Conservation (phyloP, 2,329 filamentous ascomycete genomes). For the Teratosphaeria pseudoeucalypti region DNA sequence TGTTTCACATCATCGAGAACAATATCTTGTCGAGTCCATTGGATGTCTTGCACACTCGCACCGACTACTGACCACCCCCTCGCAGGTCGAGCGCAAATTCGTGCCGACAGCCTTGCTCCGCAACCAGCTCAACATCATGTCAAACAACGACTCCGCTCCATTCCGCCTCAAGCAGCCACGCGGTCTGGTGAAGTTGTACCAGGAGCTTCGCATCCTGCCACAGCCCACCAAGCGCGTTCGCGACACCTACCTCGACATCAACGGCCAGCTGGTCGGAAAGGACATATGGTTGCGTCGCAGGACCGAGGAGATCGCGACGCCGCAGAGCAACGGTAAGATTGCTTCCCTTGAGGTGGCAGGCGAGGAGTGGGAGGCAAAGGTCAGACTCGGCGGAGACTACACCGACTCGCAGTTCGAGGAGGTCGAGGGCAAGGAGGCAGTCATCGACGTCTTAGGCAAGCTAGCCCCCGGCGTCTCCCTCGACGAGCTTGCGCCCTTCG, state of each 20-base stretch:
- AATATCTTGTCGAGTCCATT: neutral
- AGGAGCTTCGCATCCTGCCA: neutral
- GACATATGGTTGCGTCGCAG: constrained; percentile 10
- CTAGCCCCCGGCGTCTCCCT: neutral
- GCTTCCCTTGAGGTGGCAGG: neutral
- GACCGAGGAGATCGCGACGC: neutral
- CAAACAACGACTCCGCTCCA: neutral
- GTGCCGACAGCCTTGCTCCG: neutral
- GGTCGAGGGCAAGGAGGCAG: constrained; percentile 1
- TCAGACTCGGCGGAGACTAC: constrained; percentile 8
- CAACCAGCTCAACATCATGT: neutral
- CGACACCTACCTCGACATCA: constrained; percentile 12
- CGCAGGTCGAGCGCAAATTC: constrained; percentile 13
- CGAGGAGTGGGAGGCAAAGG: constrained; percentile 10
- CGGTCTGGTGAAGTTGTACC: neutral
- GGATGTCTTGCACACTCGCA: neutral
- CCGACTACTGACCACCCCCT: neutral
- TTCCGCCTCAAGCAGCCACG: neutral
- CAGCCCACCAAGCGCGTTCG: constrained; percentile 4
- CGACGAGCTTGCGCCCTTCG: neutral
- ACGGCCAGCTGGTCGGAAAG: constrained; percentile 2
- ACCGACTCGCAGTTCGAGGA: constrained; percentile 10
- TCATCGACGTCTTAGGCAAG: neutral
- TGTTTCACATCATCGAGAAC: neutral
- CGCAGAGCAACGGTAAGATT: neutral